Percentiles rank a stretch among this genome's conserved stretches.
These are phyloP conservation scores for Paramecium primaurelia DNA, from an alignment of 73 alveolate genomes.

Conservation along the genomic window DNA sequence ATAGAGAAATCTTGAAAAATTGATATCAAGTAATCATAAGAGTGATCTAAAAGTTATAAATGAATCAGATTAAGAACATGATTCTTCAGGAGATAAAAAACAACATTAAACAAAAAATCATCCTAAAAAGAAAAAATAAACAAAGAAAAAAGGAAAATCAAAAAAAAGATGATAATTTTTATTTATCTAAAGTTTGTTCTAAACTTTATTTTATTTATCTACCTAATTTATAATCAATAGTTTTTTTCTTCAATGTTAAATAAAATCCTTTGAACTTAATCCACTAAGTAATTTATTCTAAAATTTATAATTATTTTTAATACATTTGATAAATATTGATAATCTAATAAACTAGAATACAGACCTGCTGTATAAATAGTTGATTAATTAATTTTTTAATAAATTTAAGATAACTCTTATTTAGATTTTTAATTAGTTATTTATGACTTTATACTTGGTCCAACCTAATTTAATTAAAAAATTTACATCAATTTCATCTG, in stretches of 20 bases:
- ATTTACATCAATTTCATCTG: background rate
- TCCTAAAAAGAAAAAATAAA: background rate
- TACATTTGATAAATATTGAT: background rate
- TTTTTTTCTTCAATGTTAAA: background rate
- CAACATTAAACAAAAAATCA: background rate
- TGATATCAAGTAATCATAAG: background rate
- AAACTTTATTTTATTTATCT: background rate
- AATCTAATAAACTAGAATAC: background rate
- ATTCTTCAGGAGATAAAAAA: background rate
- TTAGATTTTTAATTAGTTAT: background rate
- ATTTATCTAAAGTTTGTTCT: background rate
- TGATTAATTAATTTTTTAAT: background rate
- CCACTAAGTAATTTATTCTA: background rate
- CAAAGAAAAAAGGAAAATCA: background rate
- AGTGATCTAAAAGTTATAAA: background rate
- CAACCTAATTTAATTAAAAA: background rate
- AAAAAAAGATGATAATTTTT: background rate
- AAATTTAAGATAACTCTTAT: background rate
- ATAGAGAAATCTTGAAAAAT: background rate
- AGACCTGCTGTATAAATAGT: background rate
- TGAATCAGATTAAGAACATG: background rate
- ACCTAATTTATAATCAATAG: background rate
- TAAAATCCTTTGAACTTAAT: background rate
- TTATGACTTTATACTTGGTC: background rate
- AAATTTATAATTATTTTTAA: too few relatives aligned